Evolutionary conservation across 495 filamentous ascomycete species (phyloP).

Genomic region (Venustampulla echinocandica): DNA sequence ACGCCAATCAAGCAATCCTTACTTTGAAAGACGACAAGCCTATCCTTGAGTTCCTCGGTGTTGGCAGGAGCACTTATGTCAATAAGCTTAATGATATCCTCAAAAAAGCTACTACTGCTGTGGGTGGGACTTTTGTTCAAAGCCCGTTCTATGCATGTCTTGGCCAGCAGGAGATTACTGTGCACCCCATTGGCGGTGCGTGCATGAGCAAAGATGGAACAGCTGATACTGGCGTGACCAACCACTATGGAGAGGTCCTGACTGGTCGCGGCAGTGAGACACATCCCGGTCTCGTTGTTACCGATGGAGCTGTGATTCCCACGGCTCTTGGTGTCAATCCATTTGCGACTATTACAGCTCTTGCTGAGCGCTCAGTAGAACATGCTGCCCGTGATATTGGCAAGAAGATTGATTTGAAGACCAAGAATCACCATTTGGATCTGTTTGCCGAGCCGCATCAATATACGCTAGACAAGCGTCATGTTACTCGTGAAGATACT

Average conservation of each 20-base stretch:
- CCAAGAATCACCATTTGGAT: slow-evolving; percentile 42
- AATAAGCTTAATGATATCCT: slow-evolving; percentile 43
- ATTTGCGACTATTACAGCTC: slow-evolving; percentile 60
- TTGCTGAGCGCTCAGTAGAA: slow-evolving; percentile 55
- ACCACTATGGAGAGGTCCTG: slow-evolving; percentile 54
- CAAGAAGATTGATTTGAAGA: slow-evolving; percentile 35
- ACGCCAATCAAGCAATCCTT: slow-evolving; percentile 54
- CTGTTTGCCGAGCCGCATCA: slow-evolving; percentile 18
- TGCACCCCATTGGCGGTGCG: slow-evolving; percentile 62
- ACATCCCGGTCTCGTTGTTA: slow-evolving; percentile 50
- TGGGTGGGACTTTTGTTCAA: slow-evolving; percentile 50
- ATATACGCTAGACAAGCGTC: background rate
- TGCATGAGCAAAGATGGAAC: slow-evolving; percentile 53
- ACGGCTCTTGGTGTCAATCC: slow-evolving; percentile 59
- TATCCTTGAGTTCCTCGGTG: slow-evolving; percentile 48
- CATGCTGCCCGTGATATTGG: slow-evolving; percentile 34
- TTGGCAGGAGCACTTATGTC: slow-evolving; percentile 45
- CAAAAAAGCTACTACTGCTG: slow-evolving; percentile 41
- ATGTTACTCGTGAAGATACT: slow-evolving; percentile 28
- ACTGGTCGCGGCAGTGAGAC: slow-evolving; percentile 41
- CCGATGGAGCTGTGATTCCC: slow-evolving; percentile 55
- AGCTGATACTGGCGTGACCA: slow-evolving; percentile 50
- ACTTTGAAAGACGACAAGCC: slow-evolving; percentile 52
- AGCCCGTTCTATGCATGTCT: slow-evolving; percentile 47
- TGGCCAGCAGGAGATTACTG: slow-evolving; percentile 50